Conservation (phyloP, 768 basidiomycete species). For the Galerina sulciceps region DNA sequence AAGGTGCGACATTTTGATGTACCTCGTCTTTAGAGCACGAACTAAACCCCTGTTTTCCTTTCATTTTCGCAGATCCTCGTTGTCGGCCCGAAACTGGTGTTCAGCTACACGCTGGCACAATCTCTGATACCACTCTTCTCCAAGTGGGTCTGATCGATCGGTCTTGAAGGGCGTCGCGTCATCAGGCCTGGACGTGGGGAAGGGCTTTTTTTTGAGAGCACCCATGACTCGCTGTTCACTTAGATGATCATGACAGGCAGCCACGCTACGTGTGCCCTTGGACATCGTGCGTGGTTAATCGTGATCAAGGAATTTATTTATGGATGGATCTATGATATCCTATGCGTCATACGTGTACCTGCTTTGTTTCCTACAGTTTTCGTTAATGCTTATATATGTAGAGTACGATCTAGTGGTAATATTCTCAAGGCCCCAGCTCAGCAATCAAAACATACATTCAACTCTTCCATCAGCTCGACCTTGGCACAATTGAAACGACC, state of each 20-base stretch:
- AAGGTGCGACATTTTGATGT: slow-evolving; percentile 62
- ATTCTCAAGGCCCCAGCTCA: slow-evolving; percentile 5
- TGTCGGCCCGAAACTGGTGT: slow-evolving; percentile 96
- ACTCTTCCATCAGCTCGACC: too few relatives aligned
- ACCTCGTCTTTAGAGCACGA: slow-evolving; percentile 24
- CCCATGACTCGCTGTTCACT: not conserved
- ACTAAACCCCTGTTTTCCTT: slow-evolving; percentile 1
- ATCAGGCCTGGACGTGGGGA: not conserved
- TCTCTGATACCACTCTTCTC: slow-evolving; percentile 92
- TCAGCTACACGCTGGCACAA: slow-evolving; percentile 97
- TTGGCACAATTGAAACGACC: not conserved
- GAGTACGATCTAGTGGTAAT: slow-evolving; percentile 9
- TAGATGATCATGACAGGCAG: slow-evolving; percentile 2
- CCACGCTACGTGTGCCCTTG: not conserved
- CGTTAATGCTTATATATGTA: slow-evolving; percentile 7
- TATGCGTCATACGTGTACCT: not conserved
- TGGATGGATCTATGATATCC: slow-evolving; percentile 6
- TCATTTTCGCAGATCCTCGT: slow-evolving; percentile 72
- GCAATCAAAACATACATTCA: not conserved
- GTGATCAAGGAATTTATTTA: not conserved
- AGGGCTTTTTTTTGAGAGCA: not conserved
- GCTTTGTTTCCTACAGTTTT: not conserved
- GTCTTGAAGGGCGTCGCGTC: not conserved
- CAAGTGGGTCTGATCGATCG: slow-evolving; percentile 66
- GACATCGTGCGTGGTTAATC: not conserved